These are phyloP conservation scores for Marsdenia floribunda DNA, from an alignment of 257 asterid species.

Conservation along the genomic window DNA sequence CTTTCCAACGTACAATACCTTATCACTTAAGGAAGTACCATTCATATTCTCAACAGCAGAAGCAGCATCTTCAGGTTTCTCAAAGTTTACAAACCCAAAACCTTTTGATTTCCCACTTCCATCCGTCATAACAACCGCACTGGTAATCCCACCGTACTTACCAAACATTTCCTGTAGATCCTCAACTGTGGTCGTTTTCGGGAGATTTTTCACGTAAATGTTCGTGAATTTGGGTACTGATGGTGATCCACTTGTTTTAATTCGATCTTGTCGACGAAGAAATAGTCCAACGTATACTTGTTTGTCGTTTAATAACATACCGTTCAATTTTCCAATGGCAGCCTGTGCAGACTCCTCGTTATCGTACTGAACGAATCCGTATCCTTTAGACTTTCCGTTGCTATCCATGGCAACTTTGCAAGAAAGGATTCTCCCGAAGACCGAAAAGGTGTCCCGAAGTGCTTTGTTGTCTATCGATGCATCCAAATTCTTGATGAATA, in stretches of 20 bases:
- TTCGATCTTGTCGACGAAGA: constrained; percentile 64
- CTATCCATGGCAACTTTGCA: constrained; percentile 68
- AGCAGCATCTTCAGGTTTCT: constrained; percentile 49
- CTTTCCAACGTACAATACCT: constrained; percentile 58
- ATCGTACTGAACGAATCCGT: constrained; percentile 82
- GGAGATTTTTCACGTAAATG: constrained; percentile 61
- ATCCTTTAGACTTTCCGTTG: constrained; percentile 57
- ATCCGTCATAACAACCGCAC: constrained; percentile 65
- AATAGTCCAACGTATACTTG: constrained; percentile 69
- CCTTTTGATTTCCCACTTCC: constrained; percentile 55
- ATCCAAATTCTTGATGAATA: constrained; percentile 74
- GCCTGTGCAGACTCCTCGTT: constrained; percentile 60
- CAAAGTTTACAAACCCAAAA: constrained; percentile 71
- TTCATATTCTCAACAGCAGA: constrained; percentile 62
- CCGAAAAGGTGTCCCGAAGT: constrained; percentile 55
- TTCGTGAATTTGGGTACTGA: constrained; percentile 43
- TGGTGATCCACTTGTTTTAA: constrained; percentile 29
- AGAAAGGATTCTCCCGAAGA: constrained; percentile 69
- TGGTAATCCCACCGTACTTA: constrained; percentile 58
- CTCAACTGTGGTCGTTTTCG: constrained; percentile 41
- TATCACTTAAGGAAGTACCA: constrained; percentile 40
- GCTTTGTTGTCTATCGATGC: constrained; percentile 60
- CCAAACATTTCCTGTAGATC: constrained; percentile 43
- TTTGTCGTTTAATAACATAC: constrained; percentile 75
- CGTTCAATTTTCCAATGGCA: constrained; percentile 51